Conservation (phyloP, 768 basidiomycete genomes). For the Lactarius tabidus region DNA sequence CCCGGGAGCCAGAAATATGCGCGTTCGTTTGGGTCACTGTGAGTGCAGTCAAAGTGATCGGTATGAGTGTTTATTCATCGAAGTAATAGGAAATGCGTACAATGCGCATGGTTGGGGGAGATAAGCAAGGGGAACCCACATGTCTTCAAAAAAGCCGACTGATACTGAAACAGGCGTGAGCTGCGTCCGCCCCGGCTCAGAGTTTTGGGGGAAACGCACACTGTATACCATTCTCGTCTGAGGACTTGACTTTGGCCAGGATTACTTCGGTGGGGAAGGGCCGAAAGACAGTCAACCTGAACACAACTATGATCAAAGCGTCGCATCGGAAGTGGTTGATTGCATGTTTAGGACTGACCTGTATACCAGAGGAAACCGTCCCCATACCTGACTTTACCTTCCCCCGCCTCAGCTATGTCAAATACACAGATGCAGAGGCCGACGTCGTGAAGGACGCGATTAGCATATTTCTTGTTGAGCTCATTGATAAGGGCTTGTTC, state of each 20-base stretch:
- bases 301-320: conserved; percentile 54
- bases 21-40: conserved; percentile 76
- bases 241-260: conserved; percentile 82
- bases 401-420: conserved; percentile 79
- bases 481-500: conserved; percentile 80
- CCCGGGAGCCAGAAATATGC: conserved; percentile 81
- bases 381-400: conserved; percentile 91
- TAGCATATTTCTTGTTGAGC: conserved; percentile 94
- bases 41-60: not conserved
- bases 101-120: conserved; percentile 81
- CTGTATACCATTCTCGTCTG: conserved; percentile 80
- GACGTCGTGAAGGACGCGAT: conserved; percentile 83
- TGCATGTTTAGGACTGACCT: conserved; percentile 44
- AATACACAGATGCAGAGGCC: conserved; percentile 90
- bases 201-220: conserved; percentile 43
- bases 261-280: conserved; percentile 90
- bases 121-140: conserved; percentile 75
- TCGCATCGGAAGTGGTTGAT: not conserved
- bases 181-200: not conserved
- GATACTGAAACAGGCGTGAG: conserved; percentile 49
- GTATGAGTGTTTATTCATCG: not conserved
- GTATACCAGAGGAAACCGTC: conserved; percentile 96
- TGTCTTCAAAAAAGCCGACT: conserved; percentile 91
- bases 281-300: conserved; percentile 86
- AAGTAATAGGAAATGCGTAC: conserved; percentile 39